Percentiles rank a stretch among this genome's conserved stretches.
These are phyloP conservation scores for Candida rishiriensis DNA, from an alignment of 805 yeast genomes.

Conservation along the genomic window DNA sequence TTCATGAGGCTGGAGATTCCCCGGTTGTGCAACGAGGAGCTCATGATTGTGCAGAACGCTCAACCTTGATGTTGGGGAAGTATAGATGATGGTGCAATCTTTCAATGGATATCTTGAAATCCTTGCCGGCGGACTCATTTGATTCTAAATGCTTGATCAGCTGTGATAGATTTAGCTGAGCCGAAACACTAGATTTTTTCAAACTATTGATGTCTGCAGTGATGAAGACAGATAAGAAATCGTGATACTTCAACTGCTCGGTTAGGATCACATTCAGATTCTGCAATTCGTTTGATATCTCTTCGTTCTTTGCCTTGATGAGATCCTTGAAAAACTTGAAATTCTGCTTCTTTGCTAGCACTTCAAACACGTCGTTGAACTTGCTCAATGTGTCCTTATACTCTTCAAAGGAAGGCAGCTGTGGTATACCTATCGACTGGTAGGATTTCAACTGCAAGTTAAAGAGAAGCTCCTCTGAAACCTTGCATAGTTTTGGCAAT, in stretches of 20 bases:
- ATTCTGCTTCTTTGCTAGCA: slow-evolving; percentile 9
- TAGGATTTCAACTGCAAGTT: slow-evolving; percentile 73
- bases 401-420: slow-evolving; percentile 46
- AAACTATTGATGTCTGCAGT: slow-evolving; percentile 10
- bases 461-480: slow-evolving; percentile 36
- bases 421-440: slow-evolving; percentile 75
- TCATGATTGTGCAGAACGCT: not conserved
- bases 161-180: slow-evolving; percentile 18
- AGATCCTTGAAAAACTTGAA: slow-evolving; percentile 10
- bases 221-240: slow-evolving; percentile 5
- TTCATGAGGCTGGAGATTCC: no score
- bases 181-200: slow-evolving; percentile 28
- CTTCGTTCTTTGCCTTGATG: slow-evolving; percentile 14
- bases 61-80: slow-evolving; percentile 38
- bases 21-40: no score
- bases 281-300: slow-evolving; percentile 7
- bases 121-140: not conserved
- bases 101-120: slow-evolving; percentile 22
- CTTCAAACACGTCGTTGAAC: slow-evolving; percentile 11
- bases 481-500: slow-evolving; percentile 26
- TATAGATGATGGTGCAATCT: slow-evolving; percentile 38
- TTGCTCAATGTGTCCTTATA: slow-evolving; percentile 20
- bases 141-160: slow-evolving; percentile 13
- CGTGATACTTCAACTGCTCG: slow-evolving; percentile 5
- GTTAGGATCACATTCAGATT: slow-evolving; percentile 5